These are phyloP conservation scores for Penicillium sp. DNA, from an alignment of 2,329 filamentous ascomycete species.

Conservation along the genomic window DNA sequence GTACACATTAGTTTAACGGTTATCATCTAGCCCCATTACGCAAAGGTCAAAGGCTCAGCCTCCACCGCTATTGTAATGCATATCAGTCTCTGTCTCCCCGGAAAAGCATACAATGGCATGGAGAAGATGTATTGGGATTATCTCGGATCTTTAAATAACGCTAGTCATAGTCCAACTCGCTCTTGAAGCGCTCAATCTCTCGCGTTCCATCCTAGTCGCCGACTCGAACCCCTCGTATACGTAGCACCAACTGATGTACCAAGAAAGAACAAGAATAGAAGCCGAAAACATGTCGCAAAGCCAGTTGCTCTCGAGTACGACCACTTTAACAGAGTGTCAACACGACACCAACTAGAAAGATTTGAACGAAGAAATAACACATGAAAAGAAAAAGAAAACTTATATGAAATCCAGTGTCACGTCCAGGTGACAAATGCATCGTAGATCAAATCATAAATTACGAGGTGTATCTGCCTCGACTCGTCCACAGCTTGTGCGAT, in stretches of 20 bases:
- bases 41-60: background rate
- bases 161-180: background rate
- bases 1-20: background rate
- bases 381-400: background rate
- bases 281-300: background rate
- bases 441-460: conserved; percentile 8
- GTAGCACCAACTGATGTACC: background rate
- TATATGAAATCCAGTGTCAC: background rate
- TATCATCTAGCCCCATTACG: background rate
- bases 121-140: background rate
- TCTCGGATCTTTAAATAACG: background rate
- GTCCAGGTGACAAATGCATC: background rate
- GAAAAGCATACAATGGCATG: background rate
- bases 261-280: background rate
- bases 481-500: conserved; percentile 17
- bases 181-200: background rate
- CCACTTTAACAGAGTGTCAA: background rate
- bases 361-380: background rate
- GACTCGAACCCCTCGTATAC: background rate
- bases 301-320: background rate
- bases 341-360: background rate
- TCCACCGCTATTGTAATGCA: background rate
- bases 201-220: background rate
- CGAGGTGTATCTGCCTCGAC: conserved; percentile 19
- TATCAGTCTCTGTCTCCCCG: background rate